Conservation (phyloP, 1,284 basidiomycete genomes). For the Chalciporus sp. region DNA sequence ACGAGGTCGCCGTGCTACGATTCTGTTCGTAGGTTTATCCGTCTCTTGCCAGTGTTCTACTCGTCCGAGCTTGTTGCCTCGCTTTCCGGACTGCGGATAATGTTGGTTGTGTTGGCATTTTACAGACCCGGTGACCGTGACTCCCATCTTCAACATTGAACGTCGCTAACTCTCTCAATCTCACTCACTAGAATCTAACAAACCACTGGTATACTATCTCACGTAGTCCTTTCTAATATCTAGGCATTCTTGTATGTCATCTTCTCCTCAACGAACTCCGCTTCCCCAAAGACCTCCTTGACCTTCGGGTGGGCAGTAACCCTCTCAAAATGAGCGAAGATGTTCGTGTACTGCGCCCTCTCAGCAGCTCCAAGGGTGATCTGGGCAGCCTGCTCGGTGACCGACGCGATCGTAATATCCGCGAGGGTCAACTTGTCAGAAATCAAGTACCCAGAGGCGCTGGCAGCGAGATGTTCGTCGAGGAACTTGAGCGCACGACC, state of each 20-base stretch:
- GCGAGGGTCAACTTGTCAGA: conserved; percentile 63
- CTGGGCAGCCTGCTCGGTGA: conserved; percentile 36
- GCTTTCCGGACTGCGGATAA: too few species aligned
- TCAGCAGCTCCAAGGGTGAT: conserved; percentile 43
- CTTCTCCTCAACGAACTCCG: conserved; percentile 23
- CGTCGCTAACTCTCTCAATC: not conserved
- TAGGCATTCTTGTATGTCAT: conserved; percentile 14
- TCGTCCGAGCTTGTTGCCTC: too few species aligned
- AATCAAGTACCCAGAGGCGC: conserved; percentile 53
- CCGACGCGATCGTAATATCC: conserved; percentile 54
- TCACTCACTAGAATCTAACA: not conserved
- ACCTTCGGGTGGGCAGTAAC: conserved; percentile 52
- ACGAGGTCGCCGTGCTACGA: too few species aligned
- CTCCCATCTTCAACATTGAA: not conserved
- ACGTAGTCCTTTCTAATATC: not conserved
- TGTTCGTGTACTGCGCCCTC: conserved; percentile 51
- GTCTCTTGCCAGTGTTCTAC: too few species aligned
- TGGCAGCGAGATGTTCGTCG: conserved; percentile 50
- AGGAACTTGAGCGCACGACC: conserved; percentile 41
- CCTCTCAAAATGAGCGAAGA: conserved; percentile 52
- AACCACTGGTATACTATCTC: not conserved
- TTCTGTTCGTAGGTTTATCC: too few species aligned
- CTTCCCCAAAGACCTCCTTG: conserved; percentile 42
- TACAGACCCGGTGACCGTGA: too few species aligned
- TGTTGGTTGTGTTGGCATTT: too few species aligned